These are phyloP conservation scores for Gardenia jasminoides DNA, from an alignment of 257 asterid species.

Conservation along the genomic window DNA sequence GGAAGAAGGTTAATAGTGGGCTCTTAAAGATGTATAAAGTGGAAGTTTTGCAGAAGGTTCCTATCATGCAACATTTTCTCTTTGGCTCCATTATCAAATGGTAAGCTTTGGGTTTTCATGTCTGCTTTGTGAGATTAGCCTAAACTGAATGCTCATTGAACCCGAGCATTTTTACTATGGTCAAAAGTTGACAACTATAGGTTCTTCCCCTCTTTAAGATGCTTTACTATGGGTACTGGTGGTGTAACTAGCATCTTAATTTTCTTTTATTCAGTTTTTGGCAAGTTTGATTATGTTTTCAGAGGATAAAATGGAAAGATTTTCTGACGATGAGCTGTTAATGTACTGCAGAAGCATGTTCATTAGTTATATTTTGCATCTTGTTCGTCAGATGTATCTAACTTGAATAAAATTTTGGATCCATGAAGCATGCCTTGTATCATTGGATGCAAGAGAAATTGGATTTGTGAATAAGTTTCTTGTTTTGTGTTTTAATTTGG, in stretches of 20 bases:
- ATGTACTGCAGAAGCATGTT: no score
- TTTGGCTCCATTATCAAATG: constrained; percentile 88
- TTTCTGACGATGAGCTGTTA: not conserved
- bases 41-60: constrained; percentile 92
- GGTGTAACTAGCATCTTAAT: no score
- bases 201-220: not conserved
- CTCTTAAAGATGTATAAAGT: constrained; percentile 89
- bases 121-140: not conserved
- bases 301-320: not conserved
- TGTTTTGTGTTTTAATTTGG: not conserved
- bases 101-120: constrained; percentile 38
- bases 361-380: not conserved
- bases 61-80: constrained; percentile 94
- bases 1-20: constrained; percentile 91
- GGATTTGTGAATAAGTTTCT: not conserved
- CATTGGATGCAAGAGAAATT: no score
- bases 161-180: not conserved
- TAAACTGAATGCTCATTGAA: not conserved
- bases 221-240: not conserved
- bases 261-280: not conserved
- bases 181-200: not conserved
- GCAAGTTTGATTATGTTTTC: not conserved
- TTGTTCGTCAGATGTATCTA: no score
- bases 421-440: not conserved
- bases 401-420: not conserved